Evolutionary conservation across 306 rosid species (phyloP).

Genomic region (Gynostemma pentaphyllum): DNA sequence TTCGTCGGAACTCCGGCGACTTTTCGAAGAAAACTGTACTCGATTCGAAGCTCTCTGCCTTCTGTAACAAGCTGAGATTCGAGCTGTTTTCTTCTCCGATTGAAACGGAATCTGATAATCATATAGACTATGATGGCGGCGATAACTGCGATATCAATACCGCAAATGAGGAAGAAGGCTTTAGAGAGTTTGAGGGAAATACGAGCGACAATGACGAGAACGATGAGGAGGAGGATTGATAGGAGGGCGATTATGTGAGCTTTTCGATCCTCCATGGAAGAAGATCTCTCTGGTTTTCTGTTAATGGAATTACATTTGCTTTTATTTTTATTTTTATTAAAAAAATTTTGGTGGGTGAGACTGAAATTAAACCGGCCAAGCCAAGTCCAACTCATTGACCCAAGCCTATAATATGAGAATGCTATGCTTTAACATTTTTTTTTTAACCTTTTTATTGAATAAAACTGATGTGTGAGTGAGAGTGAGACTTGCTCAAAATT

Average conservation of each 20-base stretch:
- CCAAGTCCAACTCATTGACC: no score
- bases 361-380: no score
- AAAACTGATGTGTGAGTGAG: no score
- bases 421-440: no score
- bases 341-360: no score
- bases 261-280: conserved; percentile 62
- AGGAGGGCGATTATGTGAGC: conserved; percentile 30
- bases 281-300: background rate
- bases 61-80: conserved; percentile 43
- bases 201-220: conserved; percentile 40
- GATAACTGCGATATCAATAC: conserved; percentile 43
- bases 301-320: background rate
- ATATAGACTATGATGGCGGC: conserved; percentile 46
- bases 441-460: no score
- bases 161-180: conserved; percentile 63
- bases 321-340: no score
- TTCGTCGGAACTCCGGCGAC: conserved; percentile 81
- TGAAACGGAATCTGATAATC: conserved; percentile 39
- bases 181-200: conserved; percentile 28
- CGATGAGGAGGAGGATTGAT: conserved; percentile 28
- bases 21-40: conserved; percentile 77
- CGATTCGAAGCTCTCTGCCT: conserved; percentile 76
- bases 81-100: conserved; percentile 27
- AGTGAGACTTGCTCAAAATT: no score
- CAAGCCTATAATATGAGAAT: no score